Percentiles rank a stretch among this genome's conserved stretches.
Evolutionary conservation across 257 asterid genomes (phyloP).

Genomic region (Striga asiatica): DNA sequence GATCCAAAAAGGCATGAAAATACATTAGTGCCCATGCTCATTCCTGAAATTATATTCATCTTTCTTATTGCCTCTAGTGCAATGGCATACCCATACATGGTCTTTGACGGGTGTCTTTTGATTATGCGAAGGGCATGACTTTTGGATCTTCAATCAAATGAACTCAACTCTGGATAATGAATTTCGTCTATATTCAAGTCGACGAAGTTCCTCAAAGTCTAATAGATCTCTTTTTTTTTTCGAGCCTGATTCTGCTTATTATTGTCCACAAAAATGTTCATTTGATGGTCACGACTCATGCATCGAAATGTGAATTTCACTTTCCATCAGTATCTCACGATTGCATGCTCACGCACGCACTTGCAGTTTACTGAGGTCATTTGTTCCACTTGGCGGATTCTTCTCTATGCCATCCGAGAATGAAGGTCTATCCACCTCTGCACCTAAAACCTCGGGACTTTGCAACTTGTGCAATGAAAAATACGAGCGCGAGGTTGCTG

Average conservation of each 20-base stretch:
- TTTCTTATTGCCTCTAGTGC: background rate
- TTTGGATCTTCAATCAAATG: background rate
- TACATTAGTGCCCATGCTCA: background rate
- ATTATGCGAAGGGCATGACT: too few relatives aligned
- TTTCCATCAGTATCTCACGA: constrained; percentile 23
- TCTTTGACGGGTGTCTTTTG: background rate
- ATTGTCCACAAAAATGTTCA: background rate
- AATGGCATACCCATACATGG: background rate
- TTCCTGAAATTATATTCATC: background rate
- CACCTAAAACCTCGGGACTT: constrained; percentile 30
- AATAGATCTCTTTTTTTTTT: too few relatives aligned
- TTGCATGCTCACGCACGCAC: constrained; percentile 17
- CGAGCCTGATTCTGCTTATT: background rate
- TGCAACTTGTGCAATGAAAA: constrained; percentile 65
- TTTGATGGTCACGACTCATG: too few relatives aligned
- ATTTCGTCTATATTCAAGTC: too few relatives aligned
- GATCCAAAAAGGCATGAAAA: background rate
- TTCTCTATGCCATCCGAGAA: constrained; percentile 67
- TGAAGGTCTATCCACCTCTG: constrained; percentile 25
- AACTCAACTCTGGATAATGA: too few relatives aligned
- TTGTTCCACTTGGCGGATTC: constrained; percentile 94
- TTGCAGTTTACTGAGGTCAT: constrained; percentile 89
- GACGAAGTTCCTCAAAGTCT: background rate
- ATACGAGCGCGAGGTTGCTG: constrained; percentile 64
- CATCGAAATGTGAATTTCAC: constrained; percentile 5